Evolutionary conservation across 2,329 filamentous ascomycete genomes (phyloP).

Genomic region (Microsporum ferrugineum): DNA sequence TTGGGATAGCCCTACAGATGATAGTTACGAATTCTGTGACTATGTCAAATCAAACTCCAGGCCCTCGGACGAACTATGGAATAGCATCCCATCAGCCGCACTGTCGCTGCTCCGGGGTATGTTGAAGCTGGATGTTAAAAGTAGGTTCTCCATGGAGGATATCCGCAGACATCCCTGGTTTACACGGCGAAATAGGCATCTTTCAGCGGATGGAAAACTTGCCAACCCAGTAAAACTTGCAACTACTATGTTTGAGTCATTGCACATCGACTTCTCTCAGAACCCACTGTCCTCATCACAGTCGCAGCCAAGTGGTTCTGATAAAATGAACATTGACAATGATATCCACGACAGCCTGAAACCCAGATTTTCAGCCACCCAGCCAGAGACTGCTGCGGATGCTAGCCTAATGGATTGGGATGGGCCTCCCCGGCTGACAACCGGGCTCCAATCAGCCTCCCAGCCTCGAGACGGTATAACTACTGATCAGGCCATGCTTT

Average conservation of each 20-base stretch:
- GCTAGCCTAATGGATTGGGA: conserved; percentile 84
- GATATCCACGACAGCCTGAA: conserved; percentile 27
- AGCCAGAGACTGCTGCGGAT: conserved; percentile 65
- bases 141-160: conserved; percentile 73
- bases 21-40: conserved; percentile 84
- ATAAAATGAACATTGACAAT: conserved; percentile 44
- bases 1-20: conserved; percentile 81
- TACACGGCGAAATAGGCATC: conserved; percentile 65
- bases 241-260: conserved; percentile 86
- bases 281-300: conserved; percentile 40
- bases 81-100: conserved; percentile 59
- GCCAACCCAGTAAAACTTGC: conserved; percentile 72
- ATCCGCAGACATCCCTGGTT: conserved; percentile 93
- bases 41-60: conserved; percentile 70
- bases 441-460: conserved; percentile 33
- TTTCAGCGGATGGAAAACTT: conserved; percentile 62
- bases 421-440: conserved; percentile 50
- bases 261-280: conserved; percentile 77
- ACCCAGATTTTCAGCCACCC: conserved; percentile 60
- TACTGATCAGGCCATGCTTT: conserved; percentile 28
- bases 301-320: conserved; percentile 28
- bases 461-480: conserved; percentile 34
- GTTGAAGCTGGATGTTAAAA: conserved; percentile 66
- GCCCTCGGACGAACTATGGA: conserved; percentile 77
- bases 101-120: conserved; percentile 81